These are phyloP conservation scores for Neonothopanus nambi DNA, from an alignment of 1,284 basidiomycete species.

Conservation along the genomic window DNA sequence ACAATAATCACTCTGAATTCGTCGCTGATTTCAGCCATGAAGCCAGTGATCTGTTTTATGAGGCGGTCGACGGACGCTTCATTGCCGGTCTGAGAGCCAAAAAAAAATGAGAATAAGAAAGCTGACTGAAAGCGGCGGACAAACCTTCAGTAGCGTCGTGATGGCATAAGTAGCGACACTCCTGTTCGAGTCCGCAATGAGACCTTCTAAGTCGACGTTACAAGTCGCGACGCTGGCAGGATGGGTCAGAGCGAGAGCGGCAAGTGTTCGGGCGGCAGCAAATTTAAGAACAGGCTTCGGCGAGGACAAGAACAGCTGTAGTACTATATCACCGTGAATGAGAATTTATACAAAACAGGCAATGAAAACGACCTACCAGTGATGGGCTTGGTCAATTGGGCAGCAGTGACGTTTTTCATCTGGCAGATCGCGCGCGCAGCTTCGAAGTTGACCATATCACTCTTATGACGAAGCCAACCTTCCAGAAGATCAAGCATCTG, in stretches of 20 bases:
- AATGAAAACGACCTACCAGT: slow-evolving; percentile 59
- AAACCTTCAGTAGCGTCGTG: slow-evolving; percentile 93
- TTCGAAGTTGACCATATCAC: slow-evolving; percentile 99
- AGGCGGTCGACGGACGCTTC: slow-evolving; percentile 98
- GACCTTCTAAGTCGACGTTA: slow-evolving; percentile 97
- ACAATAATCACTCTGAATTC: slow-evolving; percentile 99
- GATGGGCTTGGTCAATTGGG: slow-evolving; percentile 86
- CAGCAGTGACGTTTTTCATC: slow-evolving; percentile 80
- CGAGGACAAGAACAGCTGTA: slow-evolving; percentile 92
- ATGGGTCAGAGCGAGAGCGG: slow-evolving; percentile 82
- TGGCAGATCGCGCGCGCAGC: slow-evolving; percentile 97
- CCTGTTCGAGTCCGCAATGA: slow-evolving; percentile 96
- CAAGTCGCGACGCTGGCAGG: slow-evolving; percentile 88
- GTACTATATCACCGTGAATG: slow-evolving; percentile 48
- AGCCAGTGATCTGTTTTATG: slow-evolving; percentile 99
- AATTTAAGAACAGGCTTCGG: slow-evolving; percentile 96
- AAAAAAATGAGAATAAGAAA: slow-evolving; percentile 15
- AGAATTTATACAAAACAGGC: background rate
- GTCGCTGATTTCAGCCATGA: slow-evolving; percentile 99
- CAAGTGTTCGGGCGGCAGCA: slow-evolving; percentile 94
- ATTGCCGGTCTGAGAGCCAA: slow-evolving; percentile 89
- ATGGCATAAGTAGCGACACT: slow-evolving; percentile 99
- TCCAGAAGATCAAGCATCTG: slow-evolving; percentile 96
- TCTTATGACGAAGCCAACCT: slow-evolving; percentile 96
- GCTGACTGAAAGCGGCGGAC: slow-evolving; percentile 5